Evolutionary conservation across 2,329 filamentous ascomycete species (phyloP), one percentile per base, ranked within the genome.

Genomic region (Penicillium hesseltinei): DNA sequence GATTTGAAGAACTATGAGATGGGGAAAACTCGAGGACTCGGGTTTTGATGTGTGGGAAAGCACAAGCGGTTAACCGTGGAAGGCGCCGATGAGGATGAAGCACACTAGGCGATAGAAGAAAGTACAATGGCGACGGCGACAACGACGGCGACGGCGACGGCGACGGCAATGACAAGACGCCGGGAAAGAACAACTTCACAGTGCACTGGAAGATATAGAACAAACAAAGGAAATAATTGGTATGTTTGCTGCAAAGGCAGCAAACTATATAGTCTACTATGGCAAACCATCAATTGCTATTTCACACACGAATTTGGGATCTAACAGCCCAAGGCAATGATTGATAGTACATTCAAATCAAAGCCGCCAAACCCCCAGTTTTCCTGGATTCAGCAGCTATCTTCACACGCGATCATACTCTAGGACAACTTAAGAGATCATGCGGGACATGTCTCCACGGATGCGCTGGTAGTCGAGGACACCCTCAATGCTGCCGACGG

Each of bases 401-500:
- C 61, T 63, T 64, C 60, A 63, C 62, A 63, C 62, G 62, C 63
- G 62, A 59, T 57, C 51, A 47, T 51, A 59, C 44, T 55, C 56
- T 54, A 54, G 51, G 46, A 48, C 44, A 59, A 59, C 51, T 62
- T 59, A 67, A 43, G 65, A 67, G 58, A 67, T 55, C 81, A 91
- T 93, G 77, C 91, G 87, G 82, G 86, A 91, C 89, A 94, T 94
- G 75, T 94, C 91, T 77, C 85, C 87, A 75, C 92, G 84, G 68
- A 80, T 76, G 60, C 77, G 72, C 65, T 77, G 70, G 71, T 78
- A 78, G 69, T 78, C 83, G 62, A 87, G 75, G 66, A 88, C 75
- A 74, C 87, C 93, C 84, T 97, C 94, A 73, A 97, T 92, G 80
- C 86, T 88, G 67, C 94, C 94, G 66, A 97, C 90, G 35, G 93